These are phyloP conservation scores for Salix exigua DNA, from an alignment of 345 rosid species.

Conservation along the genomic window DNA sequence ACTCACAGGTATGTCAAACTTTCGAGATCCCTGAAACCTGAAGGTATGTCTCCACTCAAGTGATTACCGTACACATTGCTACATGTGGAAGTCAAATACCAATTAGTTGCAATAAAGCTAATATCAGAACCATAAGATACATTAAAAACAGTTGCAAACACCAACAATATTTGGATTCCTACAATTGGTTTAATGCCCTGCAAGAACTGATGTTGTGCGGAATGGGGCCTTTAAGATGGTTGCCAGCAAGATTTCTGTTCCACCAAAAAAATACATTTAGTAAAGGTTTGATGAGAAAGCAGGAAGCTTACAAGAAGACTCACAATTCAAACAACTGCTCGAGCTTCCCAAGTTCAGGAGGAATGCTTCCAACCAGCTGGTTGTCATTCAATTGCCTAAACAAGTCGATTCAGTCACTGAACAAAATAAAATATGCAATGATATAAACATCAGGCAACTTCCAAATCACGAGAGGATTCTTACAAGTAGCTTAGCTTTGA, in stretches of 20 bases:
- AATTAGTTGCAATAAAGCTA: neutral
- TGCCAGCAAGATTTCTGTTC: slow-evolving; percentile 84
- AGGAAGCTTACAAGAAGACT: slow-evolving; percentile 5
- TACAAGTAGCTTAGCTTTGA: slow-evolving; percentile 92
- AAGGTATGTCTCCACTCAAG: slow-evolving; percentile 71
- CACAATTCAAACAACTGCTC: slow-evolving; percentile 92
- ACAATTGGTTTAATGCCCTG: slow-evolving; percentile 89
- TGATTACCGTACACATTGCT: slow-evolving; percentile 89
- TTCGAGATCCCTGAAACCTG: slow-evolving; percentile 61
- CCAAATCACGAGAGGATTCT: slow-evolving; percentile 11
- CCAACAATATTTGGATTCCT: slow-evolving; percentile 10
- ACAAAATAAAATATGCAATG: neutral
- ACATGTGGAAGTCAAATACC: neutral
- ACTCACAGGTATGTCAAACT: slow-evolving; percentile 93
- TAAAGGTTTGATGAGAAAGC: neutral
- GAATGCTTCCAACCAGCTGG: slow-evolving; percentile 63
- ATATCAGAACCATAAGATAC: neutral
- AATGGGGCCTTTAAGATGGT: slow-evolving; percentile 75
- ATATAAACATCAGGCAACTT: neutral
- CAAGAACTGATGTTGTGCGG: slow-evolving; percentile 78
- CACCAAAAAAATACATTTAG: neutral
- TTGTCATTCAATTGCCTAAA: slow-evolving; percentile 81
- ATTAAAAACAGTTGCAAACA: neutral
- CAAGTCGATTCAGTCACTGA: neutral
- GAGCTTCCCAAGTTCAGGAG: slow-evolving; percentile 89